Conservation (phyloP, 2,329 filamentous ascomycete species). For the Orbilia blumenaviensis region DNA sequence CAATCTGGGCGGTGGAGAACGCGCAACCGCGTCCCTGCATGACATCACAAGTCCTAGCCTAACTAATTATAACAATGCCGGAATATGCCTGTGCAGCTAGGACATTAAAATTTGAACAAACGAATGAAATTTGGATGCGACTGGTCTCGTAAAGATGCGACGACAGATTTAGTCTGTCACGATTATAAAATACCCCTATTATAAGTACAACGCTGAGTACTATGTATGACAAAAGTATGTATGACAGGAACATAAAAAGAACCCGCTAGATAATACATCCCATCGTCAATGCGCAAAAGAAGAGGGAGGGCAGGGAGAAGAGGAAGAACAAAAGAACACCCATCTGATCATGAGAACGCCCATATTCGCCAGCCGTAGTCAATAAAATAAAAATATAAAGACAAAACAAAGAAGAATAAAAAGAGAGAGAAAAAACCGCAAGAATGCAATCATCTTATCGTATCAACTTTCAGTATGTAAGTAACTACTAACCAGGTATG, state of each 20-base stretch:
- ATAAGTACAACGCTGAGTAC: background rate
- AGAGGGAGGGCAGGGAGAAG: background rate
- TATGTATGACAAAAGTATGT: background rate
- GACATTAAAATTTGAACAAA: too few species aligned
- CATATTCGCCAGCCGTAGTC: background rate
- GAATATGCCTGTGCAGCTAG: too few species aligned
- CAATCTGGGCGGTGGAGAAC: constrained; percentile 39
- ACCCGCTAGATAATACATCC: constrained; percentile 4
- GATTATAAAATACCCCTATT: background rate
- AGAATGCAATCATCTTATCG: constrained; percentile 1
- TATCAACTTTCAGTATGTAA: background rate
- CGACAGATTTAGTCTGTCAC: background rate
- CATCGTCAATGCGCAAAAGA: background rate
- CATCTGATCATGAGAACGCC: constrained; percentile 2
- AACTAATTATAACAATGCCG: too few species aligned
- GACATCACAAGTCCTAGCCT: background rate
- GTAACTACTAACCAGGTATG: background rate
- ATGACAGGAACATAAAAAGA: background rate
- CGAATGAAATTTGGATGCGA: too few species aligned
- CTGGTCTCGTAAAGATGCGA: background rate
- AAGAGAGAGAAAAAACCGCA: background rate
- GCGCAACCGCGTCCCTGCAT: constrained; percentile 26
- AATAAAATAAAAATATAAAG: background rate
- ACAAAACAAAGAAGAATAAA: background rate
- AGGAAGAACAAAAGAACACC: background rate